Base-by-base conservation (phyloP, 345 rosid genomes). In the Gossypium arboreum region DNA sequence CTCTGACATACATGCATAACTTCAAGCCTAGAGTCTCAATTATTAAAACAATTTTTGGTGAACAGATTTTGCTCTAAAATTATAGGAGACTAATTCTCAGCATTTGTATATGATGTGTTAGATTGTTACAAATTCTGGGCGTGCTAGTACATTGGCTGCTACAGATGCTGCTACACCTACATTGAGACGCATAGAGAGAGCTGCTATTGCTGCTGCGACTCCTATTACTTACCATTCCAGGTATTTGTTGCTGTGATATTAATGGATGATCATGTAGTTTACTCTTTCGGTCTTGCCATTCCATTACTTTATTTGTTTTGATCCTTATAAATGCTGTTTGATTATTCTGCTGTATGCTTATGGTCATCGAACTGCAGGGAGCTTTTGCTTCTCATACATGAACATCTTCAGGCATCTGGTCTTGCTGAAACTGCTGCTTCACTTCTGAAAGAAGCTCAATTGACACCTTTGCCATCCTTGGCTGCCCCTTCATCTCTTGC, bases 91-190 rank as follows among this genome's bases (percentile, higher is more conserved):
- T 75, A 5, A 68, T 50, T 70, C 70, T 52, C 66, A 56, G 64
- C 59, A 47, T 79, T 77, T 17, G 11, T 51, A 67, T 70, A 71
- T 84, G 78, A 76, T 82, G 72, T 85, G 17, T 29, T 51, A 95
- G 99, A 87, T 95, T 81, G 96, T 95, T 71, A 95, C 99, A 69
- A 95, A 91, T 81, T 90, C 99, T 20, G 99, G 99, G 60, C 94
- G 97, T 78, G 94, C 97, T 3, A 93, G 88, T 82, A 86, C 96
- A 16, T 76, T 95, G 62, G 94, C 99, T 65, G 99, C 99, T 59
- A 93, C 96, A 17, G 99, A 95, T 90, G 99, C 99, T 75, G 98
- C 99, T 72, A 95, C 93, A 68, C 99, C 99, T 45, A 93, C 99
- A 51, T 74, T 95, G 80, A 88, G 91, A 79, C 99, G 99, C 80